phyloP scores from a whole-genome alignment of 176 grass and related monocot genomes.

The Aegilops speltoides region DNA sequence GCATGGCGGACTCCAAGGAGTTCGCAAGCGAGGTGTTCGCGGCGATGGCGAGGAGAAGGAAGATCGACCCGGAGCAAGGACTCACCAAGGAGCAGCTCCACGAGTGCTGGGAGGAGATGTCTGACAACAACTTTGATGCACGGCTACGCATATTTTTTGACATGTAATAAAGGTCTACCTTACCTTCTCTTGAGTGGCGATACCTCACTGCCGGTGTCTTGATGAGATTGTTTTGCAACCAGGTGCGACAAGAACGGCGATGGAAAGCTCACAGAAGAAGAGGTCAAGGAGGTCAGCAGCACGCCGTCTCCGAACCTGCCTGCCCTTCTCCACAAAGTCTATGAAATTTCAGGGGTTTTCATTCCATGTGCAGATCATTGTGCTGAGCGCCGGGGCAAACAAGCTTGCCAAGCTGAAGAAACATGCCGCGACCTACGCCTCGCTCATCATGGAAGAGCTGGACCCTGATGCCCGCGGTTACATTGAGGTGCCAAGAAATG shows the following conservation, averaged over 20 bases:
- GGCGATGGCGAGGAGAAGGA: constrained; percentile 64
- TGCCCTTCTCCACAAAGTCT: neutral
- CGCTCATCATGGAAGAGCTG: constrained; percentile 95
- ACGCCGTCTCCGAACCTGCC: neutral
- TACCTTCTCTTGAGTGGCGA: neutral
- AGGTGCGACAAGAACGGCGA: constrained; percentile 99
- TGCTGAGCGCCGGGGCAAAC: constrained; percentile 83
- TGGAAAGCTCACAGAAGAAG: constrained; percentile 82
- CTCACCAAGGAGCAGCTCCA: constrained; percentile 74
- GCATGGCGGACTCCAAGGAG: constrained; percentile 95
- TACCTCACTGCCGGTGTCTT: neutral
- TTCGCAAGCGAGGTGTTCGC: constrained; percentile 79
- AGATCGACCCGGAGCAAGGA: constrained; percentile 53
- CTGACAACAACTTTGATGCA: constrained; percentile 88
- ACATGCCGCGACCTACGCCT: constrained; percentile 75
- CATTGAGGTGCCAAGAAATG: constrained; percentile 60
- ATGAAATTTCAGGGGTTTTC: constrained; percentile 1
- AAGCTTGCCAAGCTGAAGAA: constrained; percentile 83
- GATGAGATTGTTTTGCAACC: constrained; percentile 9
- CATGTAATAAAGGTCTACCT: constrained; percentile 70
- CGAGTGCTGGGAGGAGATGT: constrained; percentile 94
- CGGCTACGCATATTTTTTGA: constrained; percentile 91
- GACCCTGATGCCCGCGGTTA: constrained; percentile 72
- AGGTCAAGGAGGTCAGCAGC: constrained; percentile 73
- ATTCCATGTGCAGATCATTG: constrained; percentile 50